These are phyloP conservation scores for Isoetes taiwanensis DNA, from an alignment of 75 land plant genomes.

Conservation along the genomic window DNA sequence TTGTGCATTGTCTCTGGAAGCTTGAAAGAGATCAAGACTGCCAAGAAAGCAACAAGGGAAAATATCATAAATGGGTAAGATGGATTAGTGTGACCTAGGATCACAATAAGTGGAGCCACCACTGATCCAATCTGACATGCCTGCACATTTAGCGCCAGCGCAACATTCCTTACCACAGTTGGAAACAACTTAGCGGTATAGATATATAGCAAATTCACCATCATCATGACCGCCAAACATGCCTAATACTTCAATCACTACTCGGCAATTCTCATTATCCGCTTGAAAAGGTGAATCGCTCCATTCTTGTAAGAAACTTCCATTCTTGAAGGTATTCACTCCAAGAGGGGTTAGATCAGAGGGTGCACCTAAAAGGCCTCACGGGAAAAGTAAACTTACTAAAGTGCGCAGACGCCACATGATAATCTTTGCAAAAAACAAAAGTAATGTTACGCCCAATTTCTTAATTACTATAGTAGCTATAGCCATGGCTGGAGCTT, in stretches of 20 bases:
- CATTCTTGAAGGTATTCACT: too few relatives aligned
- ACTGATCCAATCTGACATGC: neutral
- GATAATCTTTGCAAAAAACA: too few relatives aligned
- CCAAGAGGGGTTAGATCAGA: too few relatives aligned
- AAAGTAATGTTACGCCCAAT: slow-evolving; percentile 37
- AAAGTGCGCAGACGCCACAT: too few relatives aligned
- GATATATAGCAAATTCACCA: neutral
- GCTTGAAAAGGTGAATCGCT: too few relatives aligned
- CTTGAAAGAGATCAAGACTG: neutral
- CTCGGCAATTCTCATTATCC: too few relatives aligned
- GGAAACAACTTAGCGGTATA: neutral
- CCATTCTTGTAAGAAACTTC: too few relatives aligned
- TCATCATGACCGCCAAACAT: neutral
- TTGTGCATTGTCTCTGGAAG: neutral
- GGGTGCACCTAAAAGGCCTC: too few relatives aligned
- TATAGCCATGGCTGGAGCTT: slow-evolving; percentile 55
- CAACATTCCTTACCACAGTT: neutral
- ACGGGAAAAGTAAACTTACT: too few relatives aligned
- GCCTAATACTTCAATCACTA: too few relatives aligned
- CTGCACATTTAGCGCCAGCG: neutral
- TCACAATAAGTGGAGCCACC: neutral
- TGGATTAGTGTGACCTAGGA: neutral
- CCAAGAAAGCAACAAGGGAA: neutral
- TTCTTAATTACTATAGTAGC: slow-evolving; percentile 48
- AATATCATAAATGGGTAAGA: neutral